A percentile compares a stretch with the other conserved stretches of the same genome.
Evolutionary conservation across 1,284 basidiomycete genomes (phyloP).

Genomic region (Pisolithus thermaeus): DNA sequence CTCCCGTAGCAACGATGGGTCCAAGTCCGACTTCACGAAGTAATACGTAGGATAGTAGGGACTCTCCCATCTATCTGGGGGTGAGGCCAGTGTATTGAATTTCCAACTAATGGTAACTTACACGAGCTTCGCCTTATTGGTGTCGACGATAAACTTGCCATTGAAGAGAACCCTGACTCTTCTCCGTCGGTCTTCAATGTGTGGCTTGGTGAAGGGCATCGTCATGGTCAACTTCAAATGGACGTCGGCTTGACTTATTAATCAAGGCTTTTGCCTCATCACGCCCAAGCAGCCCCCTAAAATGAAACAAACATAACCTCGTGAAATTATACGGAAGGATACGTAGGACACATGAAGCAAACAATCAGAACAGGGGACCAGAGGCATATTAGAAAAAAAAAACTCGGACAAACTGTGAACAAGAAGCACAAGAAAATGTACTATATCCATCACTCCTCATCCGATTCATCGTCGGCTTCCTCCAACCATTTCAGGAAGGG

Average conservation of each 20-base stretch:
- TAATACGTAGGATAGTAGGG: constrained; percentile 50
- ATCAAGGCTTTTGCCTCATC: background rate
- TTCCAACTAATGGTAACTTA: constrained; percentile 29
- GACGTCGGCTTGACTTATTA: background rate
- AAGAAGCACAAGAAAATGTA: background rate
- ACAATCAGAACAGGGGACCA: background rate
- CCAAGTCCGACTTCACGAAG: constrained; percentile 42
- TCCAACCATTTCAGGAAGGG: constrained; percentile 85
- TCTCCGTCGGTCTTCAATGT: constrained; percentile 41
- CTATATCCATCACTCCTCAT: constrained; percentile 17
- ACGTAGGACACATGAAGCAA: too few relatives aligned
- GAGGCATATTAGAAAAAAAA: background rate
- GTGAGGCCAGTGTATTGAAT: background rate
- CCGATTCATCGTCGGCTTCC: constrained; percentile 50
- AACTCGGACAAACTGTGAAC: background rate
- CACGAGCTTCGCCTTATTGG: constrained; percentile 51
- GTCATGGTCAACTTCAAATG: constrained; percentile 16
- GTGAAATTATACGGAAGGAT: too few relatives aligned
- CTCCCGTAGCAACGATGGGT: constrained; percentile 31
- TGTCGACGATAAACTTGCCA: constrained; percentile 50
- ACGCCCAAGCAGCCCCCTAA: too few relatives aligned
- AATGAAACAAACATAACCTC: too few relatives aligned
- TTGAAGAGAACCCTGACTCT: constrained; percentile 50
- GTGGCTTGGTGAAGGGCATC: constrained; percentile 29
- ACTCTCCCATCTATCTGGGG: constrained; percentile 48